Evolutionary conservation across 495 filamentous ascomycete species (phyloP), one percentile per base, ranked within the genome.

Genomic region (Annulohypoxylon moriforme): DNA sequence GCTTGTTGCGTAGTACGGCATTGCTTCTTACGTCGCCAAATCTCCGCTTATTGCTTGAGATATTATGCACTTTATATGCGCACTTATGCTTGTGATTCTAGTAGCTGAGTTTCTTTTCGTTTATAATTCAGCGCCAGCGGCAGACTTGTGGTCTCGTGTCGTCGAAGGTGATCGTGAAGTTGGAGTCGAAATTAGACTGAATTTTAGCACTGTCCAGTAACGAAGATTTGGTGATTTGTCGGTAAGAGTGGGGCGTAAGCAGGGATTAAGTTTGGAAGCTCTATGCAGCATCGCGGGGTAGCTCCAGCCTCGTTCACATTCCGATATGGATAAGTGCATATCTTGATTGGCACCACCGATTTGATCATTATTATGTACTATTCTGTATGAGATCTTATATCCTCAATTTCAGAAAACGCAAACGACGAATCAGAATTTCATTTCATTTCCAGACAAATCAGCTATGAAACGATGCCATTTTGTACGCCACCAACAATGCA

Each of bases 1-100:
- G 61, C 83, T 83, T 49, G 85, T 87, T 53, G 71, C 78, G 74
- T 82, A 81, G 77, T 83, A 83, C n/a, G 85, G 84, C 85, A 87
- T 87, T 9, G 53, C 76, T 49, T 49, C 47, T 27, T 52, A 14
- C n/a, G 3, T 29, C 7, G 9, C 18, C 62, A 50, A 18, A n/a
- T 20, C 10, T 20, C 36, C 22, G 25, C 27, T 55, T 2, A 1
- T 34, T 55, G 10, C 8, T 29, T 29, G 29, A 55, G n/a, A 33
- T 33, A 34, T 20, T 55, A 27, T 34, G 10, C 50, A 33, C 50
- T 6, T 6, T 10, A 34, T 20, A 24, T 55, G 7, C 14, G 33
- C 27, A 1, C 3, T n/a, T 27, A 27, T n/a, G 29, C 18, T 49
- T 20, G 46, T 49, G 13, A n/a, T n/a, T n/a, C n/a, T n/a, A n/a